A percentile compares a stretch with the other conserved stretches of the same genome.
phyloP scores from a whole-genome alignment of 257 asterid species.

The Mitragyna speciosa region DNA sequence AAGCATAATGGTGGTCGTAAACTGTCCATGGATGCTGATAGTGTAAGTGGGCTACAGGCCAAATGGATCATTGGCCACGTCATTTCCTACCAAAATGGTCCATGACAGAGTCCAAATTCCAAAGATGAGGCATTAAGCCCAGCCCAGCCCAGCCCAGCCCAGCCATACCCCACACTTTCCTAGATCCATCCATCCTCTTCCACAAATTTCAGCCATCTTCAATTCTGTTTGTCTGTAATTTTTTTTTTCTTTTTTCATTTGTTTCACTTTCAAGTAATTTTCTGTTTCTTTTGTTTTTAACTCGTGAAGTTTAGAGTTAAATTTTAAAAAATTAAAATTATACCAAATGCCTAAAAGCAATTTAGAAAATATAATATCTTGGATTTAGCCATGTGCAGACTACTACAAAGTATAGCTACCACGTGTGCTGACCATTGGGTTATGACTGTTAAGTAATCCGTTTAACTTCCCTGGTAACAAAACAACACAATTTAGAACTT shows the following conservation, averaged over 20 bases:
- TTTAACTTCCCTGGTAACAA: too few species aligned
- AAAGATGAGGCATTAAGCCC: not conserved
- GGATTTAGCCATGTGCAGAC: too few species aligned
- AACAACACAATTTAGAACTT: too few species aligned
- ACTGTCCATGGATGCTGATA: slow-evolving; percentile 66
- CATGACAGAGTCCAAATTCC: not conserved
- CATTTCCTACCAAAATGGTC: not conserved
- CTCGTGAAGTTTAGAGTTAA: too few species aligned
- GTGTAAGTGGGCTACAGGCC: slow-evolving; percentile 30
- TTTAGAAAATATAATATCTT: too few species aligned
- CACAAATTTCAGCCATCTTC: not conserved
- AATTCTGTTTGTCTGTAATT: too few species aligned
- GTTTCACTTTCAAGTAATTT: too few species aligned
- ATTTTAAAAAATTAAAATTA: too few species aligned
- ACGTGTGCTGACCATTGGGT: not conserved
- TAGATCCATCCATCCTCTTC: not conserved
- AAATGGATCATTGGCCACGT: not conserved
- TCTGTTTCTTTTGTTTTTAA: too few species aligned
- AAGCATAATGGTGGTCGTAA: slow-evolving; percentile 60
- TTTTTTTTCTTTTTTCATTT: too few species aligned
- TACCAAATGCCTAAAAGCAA: too few species aligned
- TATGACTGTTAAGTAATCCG: not conserved
- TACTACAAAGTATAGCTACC: not conserved
- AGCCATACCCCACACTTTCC: not conserved
- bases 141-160: not conserved